Conservation (phyloP, 306 rosid species). For the Cucumis melo region DNA sequence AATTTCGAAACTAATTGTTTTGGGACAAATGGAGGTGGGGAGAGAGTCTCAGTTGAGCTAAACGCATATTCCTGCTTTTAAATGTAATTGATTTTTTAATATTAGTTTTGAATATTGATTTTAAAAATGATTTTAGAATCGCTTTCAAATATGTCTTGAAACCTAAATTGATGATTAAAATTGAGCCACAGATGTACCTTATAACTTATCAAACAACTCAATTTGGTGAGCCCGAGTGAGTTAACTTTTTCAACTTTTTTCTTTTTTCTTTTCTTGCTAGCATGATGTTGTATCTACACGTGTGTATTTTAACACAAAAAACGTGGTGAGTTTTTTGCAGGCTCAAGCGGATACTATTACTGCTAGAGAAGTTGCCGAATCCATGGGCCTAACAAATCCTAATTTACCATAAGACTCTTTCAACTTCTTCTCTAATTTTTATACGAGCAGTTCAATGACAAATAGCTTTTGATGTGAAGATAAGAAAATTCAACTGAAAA, state of each 20-base stretch:
- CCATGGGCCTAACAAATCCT: constrained; percentile 75
- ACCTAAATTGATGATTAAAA: no score
- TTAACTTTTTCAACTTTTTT: no score
- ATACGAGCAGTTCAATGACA: not conserved
- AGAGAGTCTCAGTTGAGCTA: no score
- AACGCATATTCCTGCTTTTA: no score
- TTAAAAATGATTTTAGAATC: no score
- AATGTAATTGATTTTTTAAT: no score
- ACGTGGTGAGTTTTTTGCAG: constrained; percentile 19
- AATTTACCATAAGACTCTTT: constrained; percentile 35
- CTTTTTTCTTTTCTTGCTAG: not conserved
- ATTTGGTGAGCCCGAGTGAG: no score
- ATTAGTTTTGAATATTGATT: no score
- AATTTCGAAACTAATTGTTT: not conserved
- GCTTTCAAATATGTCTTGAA: no score
- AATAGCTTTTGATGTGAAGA: not conserved
- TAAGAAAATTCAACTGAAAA: not conserved
- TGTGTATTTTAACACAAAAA: not conserved
- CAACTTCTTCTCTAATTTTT: not conserved
- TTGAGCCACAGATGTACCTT: no score
- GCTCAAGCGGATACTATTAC: constrained; percentile 67
- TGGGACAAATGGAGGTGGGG: no score
- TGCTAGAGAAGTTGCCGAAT: constrained; percentile 69
- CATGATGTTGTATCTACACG: not conserved
- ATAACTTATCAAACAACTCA: no score